A percentile compares a stretch with the other conserved stretches of the same genome.
phyloP scores from a whole-genome alignment of 176 grass and related monocot genomes.

The Oryza longistaminata region DNA sequence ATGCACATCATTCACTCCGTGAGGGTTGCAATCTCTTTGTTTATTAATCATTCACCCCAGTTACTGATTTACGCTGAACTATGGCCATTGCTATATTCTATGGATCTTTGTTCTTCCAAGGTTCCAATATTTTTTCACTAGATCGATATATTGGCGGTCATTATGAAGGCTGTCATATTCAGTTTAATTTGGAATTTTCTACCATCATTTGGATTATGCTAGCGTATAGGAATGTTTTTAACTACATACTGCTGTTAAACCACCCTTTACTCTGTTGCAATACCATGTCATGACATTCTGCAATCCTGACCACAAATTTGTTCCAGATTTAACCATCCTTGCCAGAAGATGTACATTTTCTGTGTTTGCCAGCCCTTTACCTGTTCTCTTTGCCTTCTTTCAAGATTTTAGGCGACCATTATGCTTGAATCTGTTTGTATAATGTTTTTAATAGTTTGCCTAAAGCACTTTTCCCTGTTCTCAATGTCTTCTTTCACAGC shows the following conservation, averaged over 20 bases:
- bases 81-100: constrained; percentile 10
- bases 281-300: not conserved
- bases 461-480: constrained; percentile 15
- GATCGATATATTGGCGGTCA: not conserved
- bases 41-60: constrained; percentile 20
- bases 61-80: not conserved
- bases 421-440: constrained; percentile 15
- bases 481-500: not conserved
- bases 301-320: not conserved
- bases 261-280: not conserved
- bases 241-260: not conserved
- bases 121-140: not conserved
- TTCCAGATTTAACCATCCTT: constrained; percentile 3
- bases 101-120: not conserved
- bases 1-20: constrained; percentile 1
- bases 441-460: not conserved
- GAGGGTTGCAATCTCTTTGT: not conserved
- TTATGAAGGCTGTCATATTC: not conserved
- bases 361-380: not conserved
- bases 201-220: not conserved
- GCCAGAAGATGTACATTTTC: not conserved
- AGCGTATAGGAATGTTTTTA: constrained; percentile 20
- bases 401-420: not conserved
- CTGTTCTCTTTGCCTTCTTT: constrained; percentile 12
- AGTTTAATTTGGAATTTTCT: constrained; percentile 8